These are phyloP conservation scores for Peronosclerospora sorghi DNA, from an alignment of 352 stramenopile genomes.

Conservation along the genomic window DNA sequence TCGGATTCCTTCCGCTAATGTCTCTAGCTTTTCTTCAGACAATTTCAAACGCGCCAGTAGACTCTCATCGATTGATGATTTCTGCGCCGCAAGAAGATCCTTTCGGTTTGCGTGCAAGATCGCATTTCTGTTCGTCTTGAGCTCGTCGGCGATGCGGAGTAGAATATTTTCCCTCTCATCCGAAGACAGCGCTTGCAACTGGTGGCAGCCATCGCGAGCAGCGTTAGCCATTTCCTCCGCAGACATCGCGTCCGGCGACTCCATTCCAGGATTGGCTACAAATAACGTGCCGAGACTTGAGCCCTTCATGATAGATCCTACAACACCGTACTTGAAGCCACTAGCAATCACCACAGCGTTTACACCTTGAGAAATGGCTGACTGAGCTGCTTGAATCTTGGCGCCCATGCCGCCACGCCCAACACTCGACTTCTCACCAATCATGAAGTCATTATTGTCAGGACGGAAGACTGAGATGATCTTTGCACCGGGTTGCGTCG, in stretches of 20 bases:
- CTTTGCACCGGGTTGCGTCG: constrained; percentile 60
- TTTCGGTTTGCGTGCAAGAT: constrained; percentile 89
- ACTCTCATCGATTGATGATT: constrained; percentile 47
- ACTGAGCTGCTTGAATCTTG: constrained; percentile 88
- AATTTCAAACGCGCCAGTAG: constrained; percentile 75
- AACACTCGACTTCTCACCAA: constrained; percentile 70
- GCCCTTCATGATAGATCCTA: constrained; percentile 83
- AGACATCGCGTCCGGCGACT: constrained; percentile 27
- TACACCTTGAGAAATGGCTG: constrained; percentile 82
- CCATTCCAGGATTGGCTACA: constrained; percentile 48
- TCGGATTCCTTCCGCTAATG: constrained; percentile 90
- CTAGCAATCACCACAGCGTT: constrained; percentile 90
- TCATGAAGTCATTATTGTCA: constrained; percentile 50
- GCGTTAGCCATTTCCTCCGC: constrained; percentile 75
- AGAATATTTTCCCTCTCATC: constrained; percentile 84
- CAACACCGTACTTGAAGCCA: constrained; percentile 88
- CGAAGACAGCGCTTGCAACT: constrained; percentile 83
- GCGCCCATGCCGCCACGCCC: constrained; percentile 91
- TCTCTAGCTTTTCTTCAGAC: constrained; percentile 89
- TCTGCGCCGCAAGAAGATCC: constrained; percentile 83
- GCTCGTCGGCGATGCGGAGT: constrained; percentile 73
- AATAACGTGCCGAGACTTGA: constrained; percentile 78
- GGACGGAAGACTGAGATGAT: constrained; percentile 64
- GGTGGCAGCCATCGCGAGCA: constrained; percentile 73
- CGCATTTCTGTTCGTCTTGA: constrained; percentile 69